Base-by-base conservation (phyloP, 2,329 filamentous ascomycete species). In the Xylariaceae sp. region DNA sequence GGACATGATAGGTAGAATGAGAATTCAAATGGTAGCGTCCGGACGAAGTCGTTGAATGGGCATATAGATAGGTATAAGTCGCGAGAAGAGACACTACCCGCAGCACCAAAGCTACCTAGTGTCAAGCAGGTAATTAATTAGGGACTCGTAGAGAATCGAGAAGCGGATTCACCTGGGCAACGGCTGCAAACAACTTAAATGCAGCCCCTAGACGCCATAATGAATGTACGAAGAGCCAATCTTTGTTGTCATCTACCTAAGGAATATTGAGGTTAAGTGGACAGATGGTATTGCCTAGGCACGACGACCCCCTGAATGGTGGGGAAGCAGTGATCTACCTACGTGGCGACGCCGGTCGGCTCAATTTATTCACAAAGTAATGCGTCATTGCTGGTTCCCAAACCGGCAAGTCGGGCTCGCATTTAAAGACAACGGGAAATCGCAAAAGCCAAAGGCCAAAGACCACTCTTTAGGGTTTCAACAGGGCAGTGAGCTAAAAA, bases 1-100 rank as follows among this genome's bases (percentile, higher is more conserved):
- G 47, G 35, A 23, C 67, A 69, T 67, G 47, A 47, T 18, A 60
- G 48, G 23, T 30, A 30, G 23, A 30, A 30, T 30, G 23, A 6
- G 37, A 44, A 44, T 48, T 3, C 17, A 34, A 39, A 30, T 56
- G 5, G 23, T 30, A 17, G 49, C 18, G 5, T 13, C 3, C 8
- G 23, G 42, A 45, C 42, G 42, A n/a, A 42, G 37, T 42, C 9
- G 8, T 42, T 42, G 37, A 13, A 42, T 42, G 37, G 37, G 37
- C 37, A 42, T 42, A 42, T 42, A 13, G 11, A 42, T 10, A 13
- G 8, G 11, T 42, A 42, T 42, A 42, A 42, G 37, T 42, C 37
- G 37, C 37, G 37, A 10, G 11, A 42, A 6, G 8, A 13, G 8
- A 42, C 9, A 42, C 37, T 42, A 42, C 37, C 7, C 37, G 8